Conservation (phyloP, 768 basidiomycete genomes). For the Phaeotremella skinneri region DNA sequence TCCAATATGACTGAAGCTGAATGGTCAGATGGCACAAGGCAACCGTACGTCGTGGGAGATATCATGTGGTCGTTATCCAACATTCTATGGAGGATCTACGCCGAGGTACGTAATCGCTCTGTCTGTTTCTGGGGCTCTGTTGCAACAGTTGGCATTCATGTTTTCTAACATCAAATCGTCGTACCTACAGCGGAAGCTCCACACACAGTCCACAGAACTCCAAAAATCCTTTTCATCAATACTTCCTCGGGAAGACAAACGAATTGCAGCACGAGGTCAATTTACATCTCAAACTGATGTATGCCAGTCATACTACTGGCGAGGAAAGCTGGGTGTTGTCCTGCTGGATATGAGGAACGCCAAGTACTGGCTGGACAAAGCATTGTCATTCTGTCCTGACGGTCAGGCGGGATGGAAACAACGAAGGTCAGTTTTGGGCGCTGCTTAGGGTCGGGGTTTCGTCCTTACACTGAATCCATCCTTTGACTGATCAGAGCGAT, state of each 20-base stretch:
- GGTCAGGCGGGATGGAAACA: conserved; percentile 25
- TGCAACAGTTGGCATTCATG: not conserved
- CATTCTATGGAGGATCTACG: conserved; percentile 41
- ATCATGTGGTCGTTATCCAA: conserved; percentile 37
- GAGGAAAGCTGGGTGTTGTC: conserved; percentile 33
- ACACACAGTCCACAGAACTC: conserved; percentile 38
- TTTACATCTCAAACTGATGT: conserved; percentile 26
- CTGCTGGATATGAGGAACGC: conserved; percentile 35
- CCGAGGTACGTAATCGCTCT: conserved; percentile 26
- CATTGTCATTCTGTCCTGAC: conserved; percentile 34
- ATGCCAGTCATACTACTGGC: conserved; percentile 44
- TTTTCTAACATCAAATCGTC: not conserved
- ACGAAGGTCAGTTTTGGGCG: conserved; percentile 22
- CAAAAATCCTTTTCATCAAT: conserved; percentile 23
- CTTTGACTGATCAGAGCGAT: conserved; percentile 28
- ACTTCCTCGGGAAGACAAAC: conserved; percentile 31
- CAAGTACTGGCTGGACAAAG: conserved; percentile 37
- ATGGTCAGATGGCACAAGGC: conserved; percentile 15
- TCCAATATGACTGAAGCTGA: conserved; percentile 18
- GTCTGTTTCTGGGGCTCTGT: not conserved
- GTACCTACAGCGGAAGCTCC: conserved; percentile 32
- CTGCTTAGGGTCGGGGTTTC: not conserved
- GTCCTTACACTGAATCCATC: not conserved
- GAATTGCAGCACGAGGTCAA: conserved; percentile 22
- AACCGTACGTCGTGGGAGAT: conserved; percentile 31